Base-by-base conservation (phyloP, 2,329 filamentous ascomycete species). In the Laburnicola sp. region DNA sequence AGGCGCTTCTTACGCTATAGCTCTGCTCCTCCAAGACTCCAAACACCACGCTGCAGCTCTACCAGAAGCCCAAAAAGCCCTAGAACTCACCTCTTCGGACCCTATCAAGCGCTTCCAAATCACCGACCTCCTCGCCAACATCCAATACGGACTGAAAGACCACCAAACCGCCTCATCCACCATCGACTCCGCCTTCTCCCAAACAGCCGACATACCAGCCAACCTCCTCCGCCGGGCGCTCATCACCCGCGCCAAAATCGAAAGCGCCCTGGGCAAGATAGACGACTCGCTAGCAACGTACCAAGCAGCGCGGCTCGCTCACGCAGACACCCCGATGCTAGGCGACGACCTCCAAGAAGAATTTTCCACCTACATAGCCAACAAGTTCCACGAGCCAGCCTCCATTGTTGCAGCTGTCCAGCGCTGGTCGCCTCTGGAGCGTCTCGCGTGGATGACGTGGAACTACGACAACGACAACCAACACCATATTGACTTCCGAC, bases 211-310 rank as follows among this genome's bases (percentile, higher is more conserved):
- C 31, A 36, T 45, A 27, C 11, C 32, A 10, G 16, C 42, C 4
- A 25, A 21, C 9, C 16, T 28, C 2, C 6, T 45, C 22, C 42
- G 42, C 23, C 42, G 42, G 3, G 32, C 31, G 6, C 32, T 45
- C 32, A 30, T 45, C 32, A 45, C 31, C 6, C 42, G 42, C 10
- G 42, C 42, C 10, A 45, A 45, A 28, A 45, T 45, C 9, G 32
- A 45, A 36, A 36, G 23, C 23, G 31, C 23, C 10, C 28, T 30
- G 6, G 28, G 5, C 42, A 28, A 25, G 32, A 21, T 45, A 26
- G 31, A 45, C 3, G 42, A 36, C 4, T 16, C 42, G 4, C 21
- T 37, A 21, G 31, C 42, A 36, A 45, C 31, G 31, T 45, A 45
- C n/a, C 16, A 45, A 36, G 42, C 31, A 25, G 42, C 42, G 22